Evolutionary conservation across 768 basidiomycete genomes (phyloP).

Genomic region (Pleurotus eryngii): DNA sequence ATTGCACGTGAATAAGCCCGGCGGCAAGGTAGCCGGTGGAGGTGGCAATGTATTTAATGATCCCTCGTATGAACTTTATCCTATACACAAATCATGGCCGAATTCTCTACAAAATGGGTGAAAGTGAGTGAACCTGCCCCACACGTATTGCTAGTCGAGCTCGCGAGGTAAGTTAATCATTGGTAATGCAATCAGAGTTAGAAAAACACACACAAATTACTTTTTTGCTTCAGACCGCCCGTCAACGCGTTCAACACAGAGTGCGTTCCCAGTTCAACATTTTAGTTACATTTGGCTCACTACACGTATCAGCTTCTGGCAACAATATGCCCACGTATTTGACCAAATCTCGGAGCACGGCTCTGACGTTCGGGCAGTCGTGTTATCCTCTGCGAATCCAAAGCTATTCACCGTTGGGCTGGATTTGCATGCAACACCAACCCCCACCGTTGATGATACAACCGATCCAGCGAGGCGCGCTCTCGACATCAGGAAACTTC

Average conservation of each 20-base stretch:
- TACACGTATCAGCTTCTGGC: slow-evolving; percentile 58
- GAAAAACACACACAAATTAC: too few species aligned
- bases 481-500: slow-evolving; percentile 40
- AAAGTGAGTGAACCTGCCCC: slow-evolving; percentile 45
- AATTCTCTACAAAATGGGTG: slow-evolving; percentile 41
- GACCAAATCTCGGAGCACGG: slow-evolving; percentile 46
- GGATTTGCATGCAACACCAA: slow-evolving; percentile 52
- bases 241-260: slow-evolving; percentile 65
- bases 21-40: too few species aligned
- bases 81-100: slow-evolving; percentile 16
- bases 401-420: slow-evolving; percentile 83
- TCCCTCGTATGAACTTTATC: too few species aligned
- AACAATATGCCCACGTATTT: slow-evolving; percentile 61
- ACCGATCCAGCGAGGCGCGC: slow-evolving; percentile 54
- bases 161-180: slow-evolving; percentile 34
- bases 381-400: slow-evolving; percentile 66
- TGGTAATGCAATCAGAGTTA: too few species aligned
- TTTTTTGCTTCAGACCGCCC: slow-evolving; percentile 39
- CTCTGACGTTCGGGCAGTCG: slow-evolving; percentile 62
- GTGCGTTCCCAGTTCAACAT: slow-evolving; percentile 21
- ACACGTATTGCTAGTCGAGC: slow-evolving; percentile 43
- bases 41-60: too few species aligned
- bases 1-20: too few species aligned
- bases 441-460: slow-evolving; percentile 18
- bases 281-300: background rate